Evolutionary conservation across 805 yeast genomes (phyloP).

Genomic region (Cyberlindnera meyerae): DNA sequence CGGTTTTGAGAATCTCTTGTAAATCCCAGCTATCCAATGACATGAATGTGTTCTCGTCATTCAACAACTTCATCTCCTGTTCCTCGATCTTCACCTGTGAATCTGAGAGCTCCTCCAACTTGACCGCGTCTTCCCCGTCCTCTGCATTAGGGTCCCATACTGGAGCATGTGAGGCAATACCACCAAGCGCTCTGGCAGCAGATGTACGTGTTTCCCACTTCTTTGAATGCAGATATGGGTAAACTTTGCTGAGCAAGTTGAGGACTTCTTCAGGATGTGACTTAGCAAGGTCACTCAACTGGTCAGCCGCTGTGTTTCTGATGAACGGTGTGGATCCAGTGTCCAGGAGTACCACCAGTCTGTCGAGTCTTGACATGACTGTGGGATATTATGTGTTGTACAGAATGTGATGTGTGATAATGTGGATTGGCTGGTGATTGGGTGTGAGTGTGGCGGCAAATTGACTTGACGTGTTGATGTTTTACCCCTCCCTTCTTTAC

Average conservation of each 20-base stretch:
- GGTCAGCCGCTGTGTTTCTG: constrained; percentile 95
- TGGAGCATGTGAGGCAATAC: constrained; percentile 73
- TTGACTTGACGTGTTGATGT: not conserved
- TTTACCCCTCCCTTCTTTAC: no score
- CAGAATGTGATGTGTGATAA: no score
- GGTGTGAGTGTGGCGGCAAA: not conserved
- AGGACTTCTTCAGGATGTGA: constrained; percentile 92
- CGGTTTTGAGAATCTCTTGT: constrained; percentile 43
- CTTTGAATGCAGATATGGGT: constrained; percentile 75
- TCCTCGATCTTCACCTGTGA: constrained; percentile 17
- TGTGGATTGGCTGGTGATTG: no score
- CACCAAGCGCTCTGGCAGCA: constrained; percentile 93
- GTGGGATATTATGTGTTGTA: not conserved
- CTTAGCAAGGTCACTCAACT: constrained; percentile 87
- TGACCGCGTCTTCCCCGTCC: constrained; percentile 17
- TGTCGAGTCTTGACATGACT: constrained; percentile 37
- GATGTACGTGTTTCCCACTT: constrained; percentile 97
- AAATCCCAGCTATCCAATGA: constrained; percentile 48
- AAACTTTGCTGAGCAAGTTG: constrained; percentile 78
- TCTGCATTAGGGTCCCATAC: constrained; percentile 73
- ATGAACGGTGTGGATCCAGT: constrained; percentile 94
- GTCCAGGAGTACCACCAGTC: constrained; percentile 55
- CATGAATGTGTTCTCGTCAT: constrained; percentile 38
- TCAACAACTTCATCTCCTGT: constrained; percentile 22
- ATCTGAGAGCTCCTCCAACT: constrained; percentile 20